Evolutionary conservation across 2,329 filamentous ascomycete species (phyloP).

Genomic region (Acarospora socialis): DNA sequence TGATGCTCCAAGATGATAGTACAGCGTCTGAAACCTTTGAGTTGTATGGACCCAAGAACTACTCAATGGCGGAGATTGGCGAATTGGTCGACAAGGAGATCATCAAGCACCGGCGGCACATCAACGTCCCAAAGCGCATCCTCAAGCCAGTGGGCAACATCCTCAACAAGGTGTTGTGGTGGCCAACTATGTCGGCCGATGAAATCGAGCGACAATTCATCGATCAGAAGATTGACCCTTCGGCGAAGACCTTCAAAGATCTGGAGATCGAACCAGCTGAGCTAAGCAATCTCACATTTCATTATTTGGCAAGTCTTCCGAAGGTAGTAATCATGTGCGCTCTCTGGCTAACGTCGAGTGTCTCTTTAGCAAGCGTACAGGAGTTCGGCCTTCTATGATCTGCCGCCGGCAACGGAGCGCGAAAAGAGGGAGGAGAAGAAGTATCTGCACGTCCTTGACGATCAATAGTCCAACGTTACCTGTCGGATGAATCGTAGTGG

Average conservation of each 20-base stretch:
- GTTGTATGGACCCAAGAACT: constrained; percentile 85
- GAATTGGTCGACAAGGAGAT: constrained; percentile 85
- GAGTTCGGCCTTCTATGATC: constrained; percentile 75
- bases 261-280: constrained; percentile 81
- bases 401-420: constrained; percentile 85
- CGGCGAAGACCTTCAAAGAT: constrained; percentile 90
- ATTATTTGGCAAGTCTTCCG: constrained; percentile 62
- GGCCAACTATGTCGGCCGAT: constrained; percentile 68
- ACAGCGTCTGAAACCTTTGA: constrained; percentile 87
- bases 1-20: constrained; percentile 79
- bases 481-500: too few species aligned
- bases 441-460: constrained; percentile 86
- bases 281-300: constrained; percentile 73
- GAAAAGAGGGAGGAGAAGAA: constrained; percentile 93
- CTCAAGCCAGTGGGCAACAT: constrained; percentile 61
- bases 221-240: constrained; percentile 79
- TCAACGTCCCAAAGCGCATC: constrained; percentile 75
- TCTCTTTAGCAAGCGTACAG: constrained; percentile 66
- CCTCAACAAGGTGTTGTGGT: constrained; percentile 78
- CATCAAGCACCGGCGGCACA: constrained; percentile 71
- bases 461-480: constrained; percentile 64
- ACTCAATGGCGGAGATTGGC: constrained; percentile 76
- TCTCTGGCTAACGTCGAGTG: constrained; percentile 11
- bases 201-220: constrained; percentile 86
- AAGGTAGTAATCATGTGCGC: not conserved